Conservation (phyloP, 495 filamentous ascomycete genomes). For the Lasiosphaeria miniovina region DNA sequence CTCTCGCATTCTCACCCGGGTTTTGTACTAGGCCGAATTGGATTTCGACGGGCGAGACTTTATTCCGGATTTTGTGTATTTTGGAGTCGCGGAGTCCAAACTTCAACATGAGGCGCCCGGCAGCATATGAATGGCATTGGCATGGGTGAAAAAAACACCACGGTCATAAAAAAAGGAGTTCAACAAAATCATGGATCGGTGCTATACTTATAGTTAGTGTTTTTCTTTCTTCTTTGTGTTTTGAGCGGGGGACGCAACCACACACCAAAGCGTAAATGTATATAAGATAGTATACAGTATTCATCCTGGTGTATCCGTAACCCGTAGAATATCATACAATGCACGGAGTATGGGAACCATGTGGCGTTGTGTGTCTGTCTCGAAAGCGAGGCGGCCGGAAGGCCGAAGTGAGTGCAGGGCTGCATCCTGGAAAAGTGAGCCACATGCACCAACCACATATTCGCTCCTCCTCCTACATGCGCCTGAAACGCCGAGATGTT, state of each 20-base stretch:
- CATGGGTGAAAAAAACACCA: not conserved
- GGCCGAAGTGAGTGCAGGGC: not conserved
- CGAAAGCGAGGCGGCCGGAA: not conserved
- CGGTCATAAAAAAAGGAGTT: not conserved
- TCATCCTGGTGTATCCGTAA: too few species aligned
- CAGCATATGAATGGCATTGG: not conserved
- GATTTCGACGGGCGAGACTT: not conserved
- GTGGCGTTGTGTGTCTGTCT: conserved; percentile 46
- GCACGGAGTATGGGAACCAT: conserved; percentile 17
- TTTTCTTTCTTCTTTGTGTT: not conserved
- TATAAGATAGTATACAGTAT: not conserved
- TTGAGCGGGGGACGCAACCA: not conserved
- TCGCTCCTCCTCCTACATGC: not conserved
- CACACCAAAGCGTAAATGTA: not conserved
- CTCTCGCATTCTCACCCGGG: conserved; percentile 81
- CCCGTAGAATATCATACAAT: too few species aligned
- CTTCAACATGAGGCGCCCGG: conserved; percentile 1
- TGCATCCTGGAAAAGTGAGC: not conserved
- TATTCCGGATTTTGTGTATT: conserved; percentile 1
- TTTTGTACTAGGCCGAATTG: conserved; percentile 66
- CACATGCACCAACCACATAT: not conserved
- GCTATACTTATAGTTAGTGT: not conserved
- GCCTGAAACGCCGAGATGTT: not conserved
- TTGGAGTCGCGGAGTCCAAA: conserved; percentile 23
- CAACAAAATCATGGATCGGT: not conserved